Percentiles rank a stretch among this genome's conserved stretches.
phyloP scores from a whole-genome alignment of 768 basidiomycete species.

The Russula foetens region DNA sequence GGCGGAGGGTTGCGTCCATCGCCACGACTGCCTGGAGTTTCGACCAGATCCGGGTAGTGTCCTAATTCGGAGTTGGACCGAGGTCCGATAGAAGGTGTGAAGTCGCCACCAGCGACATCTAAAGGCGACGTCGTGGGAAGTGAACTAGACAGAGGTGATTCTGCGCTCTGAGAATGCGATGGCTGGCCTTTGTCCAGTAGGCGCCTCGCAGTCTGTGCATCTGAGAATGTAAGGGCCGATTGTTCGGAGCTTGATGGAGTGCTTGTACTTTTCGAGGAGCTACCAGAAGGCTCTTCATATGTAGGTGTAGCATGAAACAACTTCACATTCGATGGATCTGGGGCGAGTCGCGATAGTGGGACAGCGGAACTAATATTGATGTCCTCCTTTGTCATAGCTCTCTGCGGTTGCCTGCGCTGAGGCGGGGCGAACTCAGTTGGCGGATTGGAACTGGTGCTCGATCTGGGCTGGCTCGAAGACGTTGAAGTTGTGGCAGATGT shows the following conservation, averaged over 20 bases:
- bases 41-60: conserved; percentile 62
- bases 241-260: conserved; percentile 40
- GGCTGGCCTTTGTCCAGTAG: conserved; percentile 41
- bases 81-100: conserved; percentile 28
- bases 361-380: conserved; percentile 44
- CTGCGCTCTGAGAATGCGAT: conserved; percentile 38
- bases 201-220: conserved; percentile 35
- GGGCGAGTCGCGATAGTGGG: conserved; percentile 48
- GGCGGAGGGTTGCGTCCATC: conserved; percentile 33
- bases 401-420: conserved; percentile 20
- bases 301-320: conserved; percentile 42
- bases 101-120: conserved; percentile 24
- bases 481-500: conserved; percentile 19
- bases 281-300: conserved; percentile 22
- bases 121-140: conserved; percentile 43
- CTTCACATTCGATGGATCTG: conserved; percentile 50
- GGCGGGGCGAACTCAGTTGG: conserved; percentile 32
- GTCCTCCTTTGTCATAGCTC: conserved; percentile 51
- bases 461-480: conserved; percentile 40
- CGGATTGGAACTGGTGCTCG: conserved; percentile 45
- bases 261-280: conserved; percentile 37
- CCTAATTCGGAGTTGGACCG: conserved; percentile 79
- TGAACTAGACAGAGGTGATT: conserved; percentile 55
- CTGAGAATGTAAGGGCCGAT: conserved; percentile 26
- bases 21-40: conserved; percentile 27